These are phyloP conservation scores for Malassezia caprae DNA, from an alignment of 1,284 basidiomycete species.

Conservation along the genomic window DNA sequence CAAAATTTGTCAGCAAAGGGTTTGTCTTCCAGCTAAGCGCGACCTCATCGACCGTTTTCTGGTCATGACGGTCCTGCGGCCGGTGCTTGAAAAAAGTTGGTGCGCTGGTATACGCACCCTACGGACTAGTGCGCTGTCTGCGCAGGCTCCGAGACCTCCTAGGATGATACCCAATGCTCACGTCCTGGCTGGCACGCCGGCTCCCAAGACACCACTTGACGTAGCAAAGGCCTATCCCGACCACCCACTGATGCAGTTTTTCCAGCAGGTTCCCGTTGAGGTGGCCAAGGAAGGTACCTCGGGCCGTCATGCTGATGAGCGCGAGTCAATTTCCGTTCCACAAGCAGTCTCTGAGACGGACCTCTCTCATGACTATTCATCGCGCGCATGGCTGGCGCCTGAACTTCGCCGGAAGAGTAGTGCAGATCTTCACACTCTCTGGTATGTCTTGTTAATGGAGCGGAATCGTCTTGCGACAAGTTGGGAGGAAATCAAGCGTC, in stretches of 20 bases:
- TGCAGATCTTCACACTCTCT: conserved; percentile 42
- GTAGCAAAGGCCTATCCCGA: conserved; percentile 27
- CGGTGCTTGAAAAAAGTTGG: neutral
- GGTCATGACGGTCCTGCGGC: neutral
- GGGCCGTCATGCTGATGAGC: conserved; percentile 16
- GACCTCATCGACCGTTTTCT: neutral
- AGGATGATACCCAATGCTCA: conserved; percentile 18
- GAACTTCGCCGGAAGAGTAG: conserved; percentile 40
- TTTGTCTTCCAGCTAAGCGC: neutral
- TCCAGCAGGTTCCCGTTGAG: conserved; percentile 23
- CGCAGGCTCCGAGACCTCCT: conserved; percentile 11
- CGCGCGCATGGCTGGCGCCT: conserved; percentile 35
- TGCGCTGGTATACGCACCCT: neutral
- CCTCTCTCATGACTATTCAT: conserved; percentile 22
- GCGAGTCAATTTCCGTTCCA: conserved; percentile 24
- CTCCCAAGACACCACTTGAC: conserved; percentile 11
- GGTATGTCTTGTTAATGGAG: conserved; percentile 44
- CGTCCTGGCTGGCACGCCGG: conserved; percentile 15
- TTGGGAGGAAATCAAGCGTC: conserved; percentile 34
- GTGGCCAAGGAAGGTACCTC: conserved; percentile 19
- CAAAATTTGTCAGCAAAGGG: neutral
- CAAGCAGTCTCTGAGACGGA: conserved; percentile 22
- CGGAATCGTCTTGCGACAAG: conserved; percentile 37
- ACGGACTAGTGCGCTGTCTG: conserved; percentile 2
- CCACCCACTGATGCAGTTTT: conserved; percentile 42